Evolutionary conservation across 108 stramenopile species (phyloP).

Genomic region (Chaetoceros muelleri): DNA sequence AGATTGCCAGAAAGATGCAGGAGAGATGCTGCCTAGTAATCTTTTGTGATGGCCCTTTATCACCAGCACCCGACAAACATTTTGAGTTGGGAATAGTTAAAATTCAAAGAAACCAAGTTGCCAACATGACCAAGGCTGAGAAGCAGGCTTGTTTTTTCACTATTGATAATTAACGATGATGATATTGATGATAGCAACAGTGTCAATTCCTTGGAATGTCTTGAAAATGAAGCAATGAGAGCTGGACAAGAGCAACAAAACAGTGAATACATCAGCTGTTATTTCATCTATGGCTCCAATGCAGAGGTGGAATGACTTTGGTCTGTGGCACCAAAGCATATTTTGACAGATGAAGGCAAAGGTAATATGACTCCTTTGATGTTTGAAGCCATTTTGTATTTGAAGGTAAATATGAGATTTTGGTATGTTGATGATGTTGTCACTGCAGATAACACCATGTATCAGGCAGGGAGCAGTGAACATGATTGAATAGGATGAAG

Average conservation of each 20-base stretch:
- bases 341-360: not conserved
- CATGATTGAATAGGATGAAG: not conserved
- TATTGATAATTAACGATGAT: not conserved
- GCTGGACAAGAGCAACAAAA: not conserved
- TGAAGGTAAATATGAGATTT: not conserved
- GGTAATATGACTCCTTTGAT: not conserved
- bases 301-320: not conserved
- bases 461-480: not conserved
- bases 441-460: not conserved
- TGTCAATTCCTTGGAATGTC: not conserved
- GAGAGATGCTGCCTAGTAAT: not conserved
- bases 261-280: not conserved
- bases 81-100: not conserved
- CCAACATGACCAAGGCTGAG: not conserved
- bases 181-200: not conserved
- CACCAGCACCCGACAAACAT: not conserved
- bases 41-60: not conserved
- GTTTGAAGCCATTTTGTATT: not conserved
- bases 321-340: not conserved
- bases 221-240: not conserved
- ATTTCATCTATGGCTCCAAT: not conserved
- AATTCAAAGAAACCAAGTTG: not conserved
- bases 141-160: not conserved
- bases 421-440: not conserved
- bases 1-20: not conserved